A percentile compares a stretch with the other conserved stretches of the same genome.
These are phyloP conservation scores for Fraxinus xanthoxyloides DNA, from an alignment of 305 asterid genomes.

Conservation along the genomic window DNA sequence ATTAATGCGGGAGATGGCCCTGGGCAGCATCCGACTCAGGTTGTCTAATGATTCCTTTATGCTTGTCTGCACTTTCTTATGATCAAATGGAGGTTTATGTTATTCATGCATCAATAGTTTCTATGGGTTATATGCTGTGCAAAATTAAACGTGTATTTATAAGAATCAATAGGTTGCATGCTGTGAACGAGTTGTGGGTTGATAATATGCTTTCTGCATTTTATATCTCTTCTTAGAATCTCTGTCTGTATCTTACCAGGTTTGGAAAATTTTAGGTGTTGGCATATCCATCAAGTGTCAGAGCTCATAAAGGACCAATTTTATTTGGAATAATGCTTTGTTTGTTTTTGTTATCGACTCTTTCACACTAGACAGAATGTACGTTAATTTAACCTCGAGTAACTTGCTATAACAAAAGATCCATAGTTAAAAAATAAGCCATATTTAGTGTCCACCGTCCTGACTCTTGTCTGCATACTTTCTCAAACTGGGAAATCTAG, in stretches of 20 bases:
- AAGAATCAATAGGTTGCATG: not conserved
- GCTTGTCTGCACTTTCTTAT: not conserved
- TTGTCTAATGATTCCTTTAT: not conserved
- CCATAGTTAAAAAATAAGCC: not conserved
- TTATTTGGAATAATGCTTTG: not conserved
- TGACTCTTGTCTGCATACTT: not conserved
- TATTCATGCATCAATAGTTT: not conserved
- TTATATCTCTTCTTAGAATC: not conserved
- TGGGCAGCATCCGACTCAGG: slow-evolving; percentile 98
- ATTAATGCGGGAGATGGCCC: slow-evolving; percentile 99
- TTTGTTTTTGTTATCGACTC: not conserved
- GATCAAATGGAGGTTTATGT: not conserved
- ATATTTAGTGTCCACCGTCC: not conserved
- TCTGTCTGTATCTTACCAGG: not conserved
- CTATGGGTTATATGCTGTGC: not conserved
- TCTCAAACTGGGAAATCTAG: not conserved
- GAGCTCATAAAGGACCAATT: not conserved
- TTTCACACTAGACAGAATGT: not conserved
- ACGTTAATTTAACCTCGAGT: not conserved
- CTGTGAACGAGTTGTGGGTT: not conserved
- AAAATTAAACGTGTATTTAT: not conserved
- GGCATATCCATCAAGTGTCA: not conserved
- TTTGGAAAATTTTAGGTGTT: too few species aligned
- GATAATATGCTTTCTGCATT: not conserved
- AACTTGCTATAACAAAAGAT: not conserved